Percentiles rank a stretch among this genome's conserved stretches.
Conservation (phyloP, 1,139 yeast genomes). For the Starmera stellimalicola region DNA sequence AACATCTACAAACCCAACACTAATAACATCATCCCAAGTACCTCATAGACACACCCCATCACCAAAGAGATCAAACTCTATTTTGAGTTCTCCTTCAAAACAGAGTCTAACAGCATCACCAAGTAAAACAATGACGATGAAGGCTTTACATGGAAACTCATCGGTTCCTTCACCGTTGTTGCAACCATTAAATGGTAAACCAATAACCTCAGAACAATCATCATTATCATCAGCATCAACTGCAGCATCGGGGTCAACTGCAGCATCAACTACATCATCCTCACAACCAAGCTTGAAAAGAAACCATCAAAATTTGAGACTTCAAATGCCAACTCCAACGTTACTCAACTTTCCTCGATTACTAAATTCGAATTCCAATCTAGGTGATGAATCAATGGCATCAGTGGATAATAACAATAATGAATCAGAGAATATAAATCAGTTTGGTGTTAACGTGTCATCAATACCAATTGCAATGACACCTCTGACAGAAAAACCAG, state of each 20-base stretch:
- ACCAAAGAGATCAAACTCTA: slow-evolving; percentile 14
- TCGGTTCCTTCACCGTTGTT: slow-evolving; percentile 17
- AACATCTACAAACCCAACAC: slow-evolving; percentile 1
- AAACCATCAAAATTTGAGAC: slow-evolving; percentile 31
- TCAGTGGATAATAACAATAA: slow-evolving; percentile 11
- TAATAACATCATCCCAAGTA: neutral
- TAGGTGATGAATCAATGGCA: slow-evolving; percentile 12
- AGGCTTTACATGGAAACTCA: slow-evolving; percentile 17
- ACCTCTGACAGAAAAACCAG: slow-evolving; percentile 57
- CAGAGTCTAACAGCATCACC: slow-evolving; percentile 14
- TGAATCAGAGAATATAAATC: slow-evolving; percentile 40
- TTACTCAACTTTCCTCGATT: slow-evolving; percentile 23
- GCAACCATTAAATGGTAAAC: slow-evolving; percentile 15
- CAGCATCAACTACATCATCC: slow-evolving; percentile 16
- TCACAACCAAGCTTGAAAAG: slow-evolving; percentile 35
- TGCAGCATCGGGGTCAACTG: slow-evolving; percentile 11
- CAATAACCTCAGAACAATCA: neutral
- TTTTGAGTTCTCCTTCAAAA: slow-evolving; percentile 13
- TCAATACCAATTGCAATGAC: slow-evolving; percentile 60
- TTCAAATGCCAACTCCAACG: slow-evolving; percentile 43
- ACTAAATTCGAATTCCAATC: slow-evolving; percentile 18
- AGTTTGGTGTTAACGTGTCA: slow-evolving; percentile 52
- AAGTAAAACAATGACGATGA: slow-evolving; percentile 14
- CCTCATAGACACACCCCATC: slow-evolving; percentile 15
- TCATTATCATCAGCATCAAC: slow-evolving; percentile 2